Base-by-base conservation (phyloP, 2,329 filamentous ascomycete genomes). In the Gnomoniopsis sp. region DNA sequence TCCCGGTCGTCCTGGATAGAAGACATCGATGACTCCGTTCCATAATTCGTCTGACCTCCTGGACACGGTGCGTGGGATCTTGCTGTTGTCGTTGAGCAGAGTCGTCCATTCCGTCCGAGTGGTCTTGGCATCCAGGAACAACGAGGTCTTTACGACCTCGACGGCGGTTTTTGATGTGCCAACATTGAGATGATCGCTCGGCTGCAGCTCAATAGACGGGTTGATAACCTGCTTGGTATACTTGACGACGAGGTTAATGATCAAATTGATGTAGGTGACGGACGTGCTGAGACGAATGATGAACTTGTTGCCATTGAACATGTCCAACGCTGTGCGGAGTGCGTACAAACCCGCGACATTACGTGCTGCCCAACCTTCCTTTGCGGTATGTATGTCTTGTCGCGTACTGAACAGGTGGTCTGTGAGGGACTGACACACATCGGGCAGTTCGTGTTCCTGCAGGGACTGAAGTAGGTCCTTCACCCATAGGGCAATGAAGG, bases 341-440 rank as follows among this genome's bases (percentile, higher is more conserved):
- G 84, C 79, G 55, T 82, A 79, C n/a, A 89, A 77, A 0, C 88
- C 88, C 55, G 86, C 84, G 52, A 83, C 79, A 62, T 84, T 86
- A 65, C 87, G 88, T 21, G 83, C 82, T 2, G 82, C 77, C 65
- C 83, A 79, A 6, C 86, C 85, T 52, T 81, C 77, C 34, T 80
- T 75, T 1, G 86, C 81, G 55, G 85, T 83, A 14, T 69, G 72
- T 1, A 76, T 69, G 36, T 84, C 80, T 61, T 84, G 85, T 22
- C 88, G 79, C 7, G 82, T 83, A 57, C 85, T 82, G 46, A 97
- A 83, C 11, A 96, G 81, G 55, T 91, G 87, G 62, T 88, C 83
- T 43, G 91, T 81, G 46, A 97, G 77, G n/a, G 88, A 85, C 61
- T 91, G 86, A 70, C 91, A 93, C 8, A 90, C 88, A 64, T 93